Conservation (phyloP, 345 rosid species). For the Draba incana region DNA sequence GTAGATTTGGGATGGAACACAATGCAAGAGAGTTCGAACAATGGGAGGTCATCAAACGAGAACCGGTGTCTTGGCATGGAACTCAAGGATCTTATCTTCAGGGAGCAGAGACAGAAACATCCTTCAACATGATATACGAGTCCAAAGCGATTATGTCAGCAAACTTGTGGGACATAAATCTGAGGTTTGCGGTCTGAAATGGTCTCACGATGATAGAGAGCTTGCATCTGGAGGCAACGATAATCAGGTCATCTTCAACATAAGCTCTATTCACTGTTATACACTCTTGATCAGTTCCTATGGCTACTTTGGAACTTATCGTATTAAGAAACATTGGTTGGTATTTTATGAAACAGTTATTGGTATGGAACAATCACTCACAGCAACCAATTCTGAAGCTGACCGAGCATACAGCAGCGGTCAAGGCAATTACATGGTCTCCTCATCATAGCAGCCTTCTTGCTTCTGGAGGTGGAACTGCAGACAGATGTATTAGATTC, state of each 20-base stretch:
- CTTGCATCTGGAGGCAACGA: constrained; percentile 99
- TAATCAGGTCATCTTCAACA: constrained; percentile 67
- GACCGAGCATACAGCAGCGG: constrained; percentile 98
- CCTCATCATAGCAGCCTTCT: constrained; percentile 95
- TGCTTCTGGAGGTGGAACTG: constrained; percentile 98
- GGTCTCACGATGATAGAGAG: constrained; percentile 97
- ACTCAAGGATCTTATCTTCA: constrained; percentile 78
- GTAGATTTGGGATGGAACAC: constrained; percentile 95
- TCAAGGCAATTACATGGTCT: constrained; percentile 97
- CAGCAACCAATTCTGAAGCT: constrained; percentile 72
- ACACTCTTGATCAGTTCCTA: background rate
- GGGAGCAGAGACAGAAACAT: constrained; percentile 95
- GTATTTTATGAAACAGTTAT: constrained; percentile 53
- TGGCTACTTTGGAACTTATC: constrained; percentile 2
- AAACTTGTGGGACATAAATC: constrained; percentile 94
- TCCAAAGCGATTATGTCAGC: constrained; percentile 65
- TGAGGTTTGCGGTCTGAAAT: constrained; percentile 95
- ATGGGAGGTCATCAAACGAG: constrained; percentile 98
- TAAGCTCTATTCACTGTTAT: background rate
- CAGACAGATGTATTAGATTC: constrained; percentile 92
- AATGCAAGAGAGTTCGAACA: constrained; percentile 78
- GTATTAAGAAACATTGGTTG: background rate
- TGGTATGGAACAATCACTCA: constrained; percentile 97
- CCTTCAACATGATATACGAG: constrained; percentile 95
- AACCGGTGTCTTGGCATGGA: constrained; percentile 96